Percentiles rank a stretch among this genome's conserved stretches.
Evolutionary conservation across 352 stramenopile species (phyloP).

Genomic region (Phytophthora foliorum): DNA sequence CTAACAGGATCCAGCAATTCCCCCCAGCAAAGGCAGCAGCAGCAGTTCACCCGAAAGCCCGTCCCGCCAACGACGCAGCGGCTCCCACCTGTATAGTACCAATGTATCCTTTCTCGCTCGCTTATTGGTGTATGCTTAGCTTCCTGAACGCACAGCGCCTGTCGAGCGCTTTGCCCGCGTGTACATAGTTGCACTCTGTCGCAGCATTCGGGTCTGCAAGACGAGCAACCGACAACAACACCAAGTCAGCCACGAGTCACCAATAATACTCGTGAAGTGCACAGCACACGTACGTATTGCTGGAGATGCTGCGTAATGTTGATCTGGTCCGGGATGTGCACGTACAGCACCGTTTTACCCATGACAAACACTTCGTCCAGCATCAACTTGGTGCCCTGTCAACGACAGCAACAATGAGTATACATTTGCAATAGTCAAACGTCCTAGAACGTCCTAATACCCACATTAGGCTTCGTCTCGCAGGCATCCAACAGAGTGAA

Average conservation of each 20-base stretch:
- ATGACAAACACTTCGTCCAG: conserved; percentile 92
- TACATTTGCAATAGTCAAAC: neutral
- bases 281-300: conserved; percentile 67
- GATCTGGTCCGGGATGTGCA: conserved; percentile 90
- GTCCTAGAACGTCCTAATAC: neutral
- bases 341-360: conserved; percentile 87
- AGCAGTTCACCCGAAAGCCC: conserved; percentile 41
- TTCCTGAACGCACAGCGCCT: conserved; percentile 7
- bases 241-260: neutral
- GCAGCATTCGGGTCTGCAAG: conserved; percentile 76
- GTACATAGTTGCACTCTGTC: conserved; percentile 87
- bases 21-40: conserved; percentile 35
- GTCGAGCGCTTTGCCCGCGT: conserved; percentile 71
- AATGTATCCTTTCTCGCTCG: conserved; percentile 5
- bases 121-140: conserved; percentile 3
- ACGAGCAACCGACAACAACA: neutral
- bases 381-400: conserved; percentile 59
- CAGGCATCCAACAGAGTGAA: conserved; percentile 80
- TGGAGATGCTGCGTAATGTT: conserved; percentile 83
- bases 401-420: neutral
- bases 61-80: conserved; percentile 52
- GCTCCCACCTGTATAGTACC: conserved; percentile 78
- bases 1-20: conserved; percentile 49
- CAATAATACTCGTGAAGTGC: neutral
- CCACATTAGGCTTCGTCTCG: conserved; percentile 80